Conservation (phyloP, 768 basidiomycete genomes). For the Leccinum olivaceopallidum region DNA sequence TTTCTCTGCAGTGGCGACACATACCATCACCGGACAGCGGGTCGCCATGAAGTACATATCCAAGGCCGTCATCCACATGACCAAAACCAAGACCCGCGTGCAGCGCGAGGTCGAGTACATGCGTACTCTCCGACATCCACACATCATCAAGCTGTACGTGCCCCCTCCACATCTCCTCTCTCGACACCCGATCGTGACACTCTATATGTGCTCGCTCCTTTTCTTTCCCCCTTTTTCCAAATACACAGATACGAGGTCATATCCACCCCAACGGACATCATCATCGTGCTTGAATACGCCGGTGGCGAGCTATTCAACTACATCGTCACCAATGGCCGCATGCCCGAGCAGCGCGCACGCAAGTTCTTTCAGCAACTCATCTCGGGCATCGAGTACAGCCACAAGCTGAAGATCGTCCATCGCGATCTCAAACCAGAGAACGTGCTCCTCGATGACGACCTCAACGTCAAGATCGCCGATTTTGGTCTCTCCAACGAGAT, state of each 20-base stretch:
- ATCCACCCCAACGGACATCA: conserved; percentile 92
- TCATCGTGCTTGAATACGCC: conserved; percentile 97
- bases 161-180: conserved; percentile 1
- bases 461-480: conserved; percentile 98
- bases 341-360: conserved; percentile 84
- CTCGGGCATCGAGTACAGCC: conserved; percentile 95
- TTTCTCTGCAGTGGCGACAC: background rate
- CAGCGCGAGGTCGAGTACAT: conserved; percentile 97
- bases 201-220: background rate
- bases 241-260: conserved; percentile 75
- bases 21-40: conserved; percentile 77
- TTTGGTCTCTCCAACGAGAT: conserved; percentile 97
- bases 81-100: conserved; percentile 90
- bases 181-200: conserved; percentile 11
- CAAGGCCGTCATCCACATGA: conserved; percentile 88
- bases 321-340: conserved; percentile 91
- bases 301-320: conserved; percentile 98
- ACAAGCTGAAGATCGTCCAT: conserved; percentile 95
- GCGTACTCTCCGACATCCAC: conserved; percentile 89
- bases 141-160: conserved; percentile 94
- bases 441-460: conserved; percentile 78
- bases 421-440: conserved; percentile 99
- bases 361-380: conserved; percentile 99
- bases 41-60: conserved; percentile 99
- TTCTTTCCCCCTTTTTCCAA: background rate